Base-by-base conservation (phyloP, 495 filamentous ascomycete species). In the Hypomontagnella submonticulosa region DNA sequence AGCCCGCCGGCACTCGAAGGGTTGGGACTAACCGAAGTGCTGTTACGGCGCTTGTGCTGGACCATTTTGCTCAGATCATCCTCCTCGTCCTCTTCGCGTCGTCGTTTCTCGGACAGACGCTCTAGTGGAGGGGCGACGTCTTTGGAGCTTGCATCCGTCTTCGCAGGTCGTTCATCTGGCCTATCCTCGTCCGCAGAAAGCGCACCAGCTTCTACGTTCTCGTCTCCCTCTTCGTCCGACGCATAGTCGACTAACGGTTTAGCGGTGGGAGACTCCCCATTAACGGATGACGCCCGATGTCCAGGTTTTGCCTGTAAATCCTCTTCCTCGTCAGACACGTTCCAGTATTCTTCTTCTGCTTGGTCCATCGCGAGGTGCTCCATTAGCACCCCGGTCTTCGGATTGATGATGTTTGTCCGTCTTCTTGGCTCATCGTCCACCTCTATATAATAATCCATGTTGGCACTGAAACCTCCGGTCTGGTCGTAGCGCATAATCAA, bases 301-400 rank as follows among this genome's bases (percentile, higher is more conserved):
- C 75, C 57, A 27, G 63, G 62, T 57, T 74, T 77, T 11, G 64
- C 52, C n/a, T 71, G 62, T 50, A 78, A 71, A 61, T 90, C 89
- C 13, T 96, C 91, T 20, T 93, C 92, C 50, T 96, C 93, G 61
- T 96, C 91, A 55, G 96, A 92, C 8, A 87, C 89, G 73, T 96
- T 94, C 83, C 96, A 98, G 75, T 99, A 99, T 30, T 92, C 92
- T 67, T 97, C 94, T 75, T 98, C 91, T 1, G 87, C 87, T 16
- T 88, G 82, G 72, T 98, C 96, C 79, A 93, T 84, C 1, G 69
- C 47, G 8, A 82, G 68, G 8, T 81, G 79, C 63, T 97, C 95
- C 76, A 87, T 89, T 47, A 92, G 82, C 7, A 88, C 91, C 20
- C 69, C 66, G 64, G 87, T 87, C 83, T 91, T 93, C 59, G 88